Conservation (phyloP, 2,329 filamentous ascomycete genomes). For the Penicillium sp. region DNA sequence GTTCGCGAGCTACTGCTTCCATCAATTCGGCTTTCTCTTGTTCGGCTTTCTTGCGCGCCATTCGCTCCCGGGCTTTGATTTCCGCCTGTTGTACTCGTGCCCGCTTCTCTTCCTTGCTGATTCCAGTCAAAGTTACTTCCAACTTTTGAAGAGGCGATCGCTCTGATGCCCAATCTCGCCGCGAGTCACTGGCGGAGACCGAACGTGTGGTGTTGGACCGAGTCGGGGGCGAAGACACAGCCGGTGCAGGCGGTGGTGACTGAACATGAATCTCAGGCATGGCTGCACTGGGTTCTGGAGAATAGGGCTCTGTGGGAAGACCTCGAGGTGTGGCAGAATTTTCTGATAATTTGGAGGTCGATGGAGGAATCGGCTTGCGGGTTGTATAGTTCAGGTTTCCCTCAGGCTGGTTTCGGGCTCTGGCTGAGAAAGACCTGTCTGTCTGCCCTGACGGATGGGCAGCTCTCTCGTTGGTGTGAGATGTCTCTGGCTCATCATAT, state of each 20-base stretch:
- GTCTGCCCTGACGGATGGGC: not conserved
- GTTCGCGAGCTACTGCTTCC: slow-evolving; percentile 1
- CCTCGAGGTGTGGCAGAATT: slow-evolving; percentile 22
- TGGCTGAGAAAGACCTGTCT: slow-evolving; percentile 19
- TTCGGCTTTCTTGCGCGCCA: slow-evolving; percentile 32
- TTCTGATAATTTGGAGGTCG: slow-evolving; percentile 5
- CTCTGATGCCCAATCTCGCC: slow-evolving; percentile 66
- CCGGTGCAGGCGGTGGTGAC: slow-evolving; percentile 3
- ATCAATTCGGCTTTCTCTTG: slow-evolving; percentile 16
- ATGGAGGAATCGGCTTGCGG: slow-evolving; percentile 8
- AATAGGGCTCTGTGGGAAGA: slow-evolving; percentile 12
- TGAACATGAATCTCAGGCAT: slow-evolving; percentile 19
- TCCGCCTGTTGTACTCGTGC: slow-evolving; percentile 82
- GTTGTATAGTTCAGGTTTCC: slow-evolving; percentile 19
- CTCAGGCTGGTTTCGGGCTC: slow-evolving; percentile 13
- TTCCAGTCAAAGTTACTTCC: slow-evolving; percentile 83
- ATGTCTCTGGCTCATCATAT: slow-evolving; percentile 2
- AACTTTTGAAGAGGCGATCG: slow-evolving; percentile 90
- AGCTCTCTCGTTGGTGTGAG: not conserved
- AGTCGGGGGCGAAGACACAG: slow-evolving; percentile 21
- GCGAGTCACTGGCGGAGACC: slow-evolving; percentile 28
- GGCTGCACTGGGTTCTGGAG: not conserved
- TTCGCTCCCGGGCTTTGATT: slow-evolving; percentile 62
- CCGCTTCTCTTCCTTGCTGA: slow-evolving; percentile 93
- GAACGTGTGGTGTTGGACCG: slow-evolving; percentile 35